Conservation (phyloP, 805 yeast species). For the Kuraishia ogatae region DNA sequence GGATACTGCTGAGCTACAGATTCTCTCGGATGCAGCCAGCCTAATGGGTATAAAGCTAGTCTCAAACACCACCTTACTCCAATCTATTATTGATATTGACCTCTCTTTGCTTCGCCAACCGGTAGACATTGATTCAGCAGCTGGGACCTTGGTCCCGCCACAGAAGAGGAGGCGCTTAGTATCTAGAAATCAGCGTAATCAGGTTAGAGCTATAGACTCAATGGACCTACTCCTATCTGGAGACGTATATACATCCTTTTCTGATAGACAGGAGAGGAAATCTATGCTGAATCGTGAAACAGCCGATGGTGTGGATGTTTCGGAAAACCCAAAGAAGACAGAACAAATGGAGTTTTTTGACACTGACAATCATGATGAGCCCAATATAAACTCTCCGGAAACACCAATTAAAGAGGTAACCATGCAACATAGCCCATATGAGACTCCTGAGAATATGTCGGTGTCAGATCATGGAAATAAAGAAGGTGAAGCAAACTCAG, state of each 20-base stretch:
- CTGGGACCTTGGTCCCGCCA: background rate
- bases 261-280: background rate
- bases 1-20: background rate
- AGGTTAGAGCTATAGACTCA: constrained; percentile 1
- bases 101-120: background rate
- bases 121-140: background rate
- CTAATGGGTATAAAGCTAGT: constrained; percentile 1
- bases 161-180: background rate
- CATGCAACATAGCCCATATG: background rate
- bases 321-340: no score
- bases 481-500: background rate
- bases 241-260: background rate
- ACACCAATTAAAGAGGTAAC: background rate
- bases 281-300: background rate
- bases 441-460: background rate
- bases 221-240: background rate
- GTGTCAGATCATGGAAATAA: background rate
- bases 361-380: background rate
- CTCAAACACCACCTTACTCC: background rate
- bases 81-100: constrained; percentile 2
- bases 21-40: background rate
- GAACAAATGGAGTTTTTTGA: background rate
- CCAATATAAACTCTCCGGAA: background rate
- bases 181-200: background rate
- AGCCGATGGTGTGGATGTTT: background rate